Evolutionary conservation across 208 protist species (phyloP).

Genomic region (Acanthamoeba triangularis): DNA sequence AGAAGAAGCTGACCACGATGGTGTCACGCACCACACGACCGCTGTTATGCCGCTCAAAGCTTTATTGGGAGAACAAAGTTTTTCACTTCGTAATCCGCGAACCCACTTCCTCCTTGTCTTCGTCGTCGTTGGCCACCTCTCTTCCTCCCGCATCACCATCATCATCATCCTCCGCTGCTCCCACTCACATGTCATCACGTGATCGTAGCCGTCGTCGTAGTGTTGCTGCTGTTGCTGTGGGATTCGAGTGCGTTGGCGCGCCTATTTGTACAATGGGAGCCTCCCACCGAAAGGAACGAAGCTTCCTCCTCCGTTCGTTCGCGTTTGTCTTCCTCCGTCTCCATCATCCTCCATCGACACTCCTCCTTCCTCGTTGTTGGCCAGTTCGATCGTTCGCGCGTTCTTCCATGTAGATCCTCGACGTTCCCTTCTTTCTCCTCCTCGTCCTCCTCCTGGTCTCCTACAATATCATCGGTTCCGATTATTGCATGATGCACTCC

Average conservation of each 20-base stretch:
- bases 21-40: too few relatives aligned
- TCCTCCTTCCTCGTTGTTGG: neutral
- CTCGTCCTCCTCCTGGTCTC: neutral
- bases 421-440: neutral
- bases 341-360: neutral
- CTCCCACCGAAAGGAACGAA: constrained; percentile 22
- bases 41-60: too few relatives aligned
- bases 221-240: neutral
- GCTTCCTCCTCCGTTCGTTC: neutral
- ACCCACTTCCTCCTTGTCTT: neutral
- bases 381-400: neutral
- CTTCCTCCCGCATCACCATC: neutral
- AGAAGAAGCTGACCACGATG: too few relatives aligned
- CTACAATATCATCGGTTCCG: neutral
- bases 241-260: constrained; percentile 37
- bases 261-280: constrained; percentile 63
- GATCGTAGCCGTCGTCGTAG: neutral
- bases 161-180: neutral
- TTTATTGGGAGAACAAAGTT: neutral
- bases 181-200: neutral
- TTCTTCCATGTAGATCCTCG: neutral
- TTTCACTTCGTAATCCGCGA: neutral
- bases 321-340: neutral
- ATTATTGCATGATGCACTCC: constrained; percentile 71
- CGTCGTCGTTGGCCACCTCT: neutral